These are phyloP conservation scores for Rhodotorula graminis DNA, from an alignment of 768 basidiomycete species.

Conservation along the genomic window DNA sequence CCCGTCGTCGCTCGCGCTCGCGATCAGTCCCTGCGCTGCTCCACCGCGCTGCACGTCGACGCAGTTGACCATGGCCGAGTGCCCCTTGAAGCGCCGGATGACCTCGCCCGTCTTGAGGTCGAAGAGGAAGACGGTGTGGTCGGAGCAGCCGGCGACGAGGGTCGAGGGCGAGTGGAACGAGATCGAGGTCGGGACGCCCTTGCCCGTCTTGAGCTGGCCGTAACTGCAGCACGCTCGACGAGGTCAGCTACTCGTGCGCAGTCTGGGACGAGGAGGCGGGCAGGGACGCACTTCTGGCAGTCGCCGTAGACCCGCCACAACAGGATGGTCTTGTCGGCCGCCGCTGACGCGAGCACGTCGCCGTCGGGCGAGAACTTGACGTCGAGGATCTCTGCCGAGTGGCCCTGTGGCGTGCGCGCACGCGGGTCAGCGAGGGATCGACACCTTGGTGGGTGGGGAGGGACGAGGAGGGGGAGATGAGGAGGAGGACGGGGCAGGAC, in stretches of 20 bases:
- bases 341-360: constrained; percentile 87
- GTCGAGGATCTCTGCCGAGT: constrained; percentile 75
- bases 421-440: background rate
- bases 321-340: constrained; percentile 85
- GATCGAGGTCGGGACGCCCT: constrained; percentile 81
- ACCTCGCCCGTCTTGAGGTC: constrained; percentile 81
- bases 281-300: constrained; percentile 29
- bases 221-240: constrained; percentile 59
- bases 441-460: too few relatives aligned
- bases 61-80: constrained; percentile 83
- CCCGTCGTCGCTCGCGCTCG: constrained; percentile 86
- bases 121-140: constrained; percentile 70
- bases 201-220: constrained; percentile 74
- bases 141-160: constrained; percentile 82
- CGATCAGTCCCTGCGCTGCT: constrained; percentile 76
- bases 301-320: constrained; percentile 42
- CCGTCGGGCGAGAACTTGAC: constrained; percentile 93
- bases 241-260: constrained; percentile 43
- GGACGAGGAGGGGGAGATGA: background rate
- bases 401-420: background rate
- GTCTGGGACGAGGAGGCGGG: background rate
- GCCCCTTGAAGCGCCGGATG: constrained; percentile 73
- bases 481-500: too few relatives aligned
- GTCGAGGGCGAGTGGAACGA: constrained; percentile 53
- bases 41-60: constrained; percentile 62